Evolutionary conservation across 2,329 filamentous ascomycete species (phyloP), one percentile per base, ranked within the genome.

Genomic region (Rutstroemia sydowiana): DNA sequence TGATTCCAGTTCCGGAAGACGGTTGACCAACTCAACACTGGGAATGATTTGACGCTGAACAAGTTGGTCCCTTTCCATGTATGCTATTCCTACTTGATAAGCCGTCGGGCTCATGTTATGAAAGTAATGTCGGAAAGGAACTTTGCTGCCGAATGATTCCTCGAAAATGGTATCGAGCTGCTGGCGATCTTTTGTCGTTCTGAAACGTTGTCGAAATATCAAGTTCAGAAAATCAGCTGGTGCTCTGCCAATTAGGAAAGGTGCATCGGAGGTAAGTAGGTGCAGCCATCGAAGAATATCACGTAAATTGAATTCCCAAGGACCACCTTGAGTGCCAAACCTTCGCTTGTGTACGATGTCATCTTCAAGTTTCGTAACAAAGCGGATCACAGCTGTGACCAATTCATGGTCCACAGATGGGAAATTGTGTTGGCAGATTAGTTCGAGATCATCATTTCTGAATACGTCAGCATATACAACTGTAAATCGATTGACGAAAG

Each of bases 401-500:
- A 82, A 78, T 1, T 78, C 70, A 0, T 71, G 60, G 0, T 79
- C 68, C 20, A 91, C 76, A 1, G 71, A 66, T 0, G 88, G 84
- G 64, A 88, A 96, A 55, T 87, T 82, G 59, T 85, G 86, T 23
- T 77, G 75, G 43, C 90, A 95, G 57, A 98, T 97, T 43, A 86
- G 73, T 54, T 85, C 77, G 54, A 98, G 71, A 71, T 98, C 93
- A 30, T 88, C 78, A 23, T 85, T 76, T 14, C 79, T 85, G 66
- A 98, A 93, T 4, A 90, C 80, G 64, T 98, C 93, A 53, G 93
- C 90, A 69, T 97, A 97, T 0, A 98, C 95, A 16, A 98, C 92
- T 34, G 95, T 93, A 67, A 98, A 98, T 42, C 95, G 87, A 67
- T 98, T 97, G 56, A 98, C 93, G 63, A 98, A 98, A 1, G 93